phyloP scores from a whole-genome alignment of 352 stramenopile species.

The Globisporangium radiosum region DNA sequence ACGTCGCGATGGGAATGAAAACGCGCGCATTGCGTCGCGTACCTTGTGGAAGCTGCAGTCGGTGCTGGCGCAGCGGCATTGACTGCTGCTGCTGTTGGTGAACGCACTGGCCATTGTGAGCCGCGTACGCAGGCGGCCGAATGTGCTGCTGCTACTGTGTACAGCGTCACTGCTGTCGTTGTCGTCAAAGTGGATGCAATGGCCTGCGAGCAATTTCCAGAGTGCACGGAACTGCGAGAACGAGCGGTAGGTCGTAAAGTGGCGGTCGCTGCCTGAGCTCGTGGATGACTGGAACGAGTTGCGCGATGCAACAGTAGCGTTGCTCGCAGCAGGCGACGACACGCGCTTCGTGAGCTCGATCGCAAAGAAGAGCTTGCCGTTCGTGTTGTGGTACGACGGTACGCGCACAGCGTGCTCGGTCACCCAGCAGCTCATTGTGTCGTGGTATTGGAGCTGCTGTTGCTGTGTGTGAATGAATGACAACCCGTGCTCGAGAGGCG shows the following conservation, averaged over 20 bases:
- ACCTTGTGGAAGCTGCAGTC: conserved; percentile 44
- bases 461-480: not conserved
- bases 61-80: conserved; percentile 26
- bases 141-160: conserved; percentile 1
- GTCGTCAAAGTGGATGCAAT: not conserved
- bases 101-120: not conserved
- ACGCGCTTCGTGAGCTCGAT: conserved; percentile 17
- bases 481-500: conserved; percentile 4
- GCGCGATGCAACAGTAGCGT: conserved; percentile 13
- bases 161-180: not conserved
- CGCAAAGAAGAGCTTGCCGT: conserved; percentile 20
- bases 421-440: conserved; percentile 17
- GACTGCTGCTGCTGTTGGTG: conserved; percentile 2
- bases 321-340: conserved; percentile 18
- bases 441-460: not conserved
- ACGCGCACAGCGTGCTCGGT: conserved; percentile 15
- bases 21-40: conserved; percentile 22
- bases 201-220: conserved; percentile 30
- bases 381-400: conserved; percentile 16
- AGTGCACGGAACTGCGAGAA: conserved; percentile 61
- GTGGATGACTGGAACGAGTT: conserved; percentile 12
- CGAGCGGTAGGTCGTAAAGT: conserved; percentile 31
- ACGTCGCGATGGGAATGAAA: conserved; percentile 32
- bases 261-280: conserved; percentile 13
- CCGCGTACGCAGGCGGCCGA: conserved; percentile 6